Percentiles rank a stretch among this genome's conserved stretches.
phyloP scores from a whole-genome alignment of 305 asterid genomes.

The Ilex paraguariensis region DNA sequence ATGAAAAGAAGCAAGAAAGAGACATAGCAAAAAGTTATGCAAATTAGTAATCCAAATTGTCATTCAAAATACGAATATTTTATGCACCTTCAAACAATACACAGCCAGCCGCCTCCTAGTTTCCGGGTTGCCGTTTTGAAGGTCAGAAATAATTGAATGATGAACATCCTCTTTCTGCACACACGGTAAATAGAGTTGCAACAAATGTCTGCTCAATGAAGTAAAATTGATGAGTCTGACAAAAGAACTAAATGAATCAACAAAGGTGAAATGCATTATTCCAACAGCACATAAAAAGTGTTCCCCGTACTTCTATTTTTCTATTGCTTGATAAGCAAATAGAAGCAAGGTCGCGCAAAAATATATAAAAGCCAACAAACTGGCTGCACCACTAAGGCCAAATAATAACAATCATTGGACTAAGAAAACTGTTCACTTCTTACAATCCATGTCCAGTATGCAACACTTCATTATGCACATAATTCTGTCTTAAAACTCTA shows the following conservation, averaged over 20 bases:
- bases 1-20: neutral
- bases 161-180: constrained; percentile 99
- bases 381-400: too few species aligned
- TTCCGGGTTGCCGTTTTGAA: constrained; percentile 95
- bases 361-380: too few species aligned
- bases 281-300: too few species aligned
- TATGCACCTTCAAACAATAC: constrained; percentile 84
- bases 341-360: too few species aligned
- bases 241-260: constrained; percentile 3
- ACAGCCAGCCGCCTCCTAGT: constrained; percentile 97
- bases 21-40: neutral
- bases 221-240: neutral
- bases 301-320: too few species aligned
- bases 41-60: neutral
- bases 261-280: neutral
- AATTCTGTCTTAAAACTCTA: too few species aligned
- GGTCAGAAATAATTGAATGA: constrained; percentile 97
- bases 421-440: too few species aligned
- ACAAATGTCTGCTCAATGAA: neutral
- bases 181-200: constrained; percentile 2
- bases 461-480: too few species aligned
- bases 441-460: too few species aligned
- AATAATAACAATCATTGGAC: too few species aligned
- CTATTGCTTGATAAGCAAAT: too few species aligned
- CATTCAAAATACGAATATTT: constrained; percentile 1